Conservation (phyloP, 768 basidiomycete genomes). For the Phaffia australis region DNA sequence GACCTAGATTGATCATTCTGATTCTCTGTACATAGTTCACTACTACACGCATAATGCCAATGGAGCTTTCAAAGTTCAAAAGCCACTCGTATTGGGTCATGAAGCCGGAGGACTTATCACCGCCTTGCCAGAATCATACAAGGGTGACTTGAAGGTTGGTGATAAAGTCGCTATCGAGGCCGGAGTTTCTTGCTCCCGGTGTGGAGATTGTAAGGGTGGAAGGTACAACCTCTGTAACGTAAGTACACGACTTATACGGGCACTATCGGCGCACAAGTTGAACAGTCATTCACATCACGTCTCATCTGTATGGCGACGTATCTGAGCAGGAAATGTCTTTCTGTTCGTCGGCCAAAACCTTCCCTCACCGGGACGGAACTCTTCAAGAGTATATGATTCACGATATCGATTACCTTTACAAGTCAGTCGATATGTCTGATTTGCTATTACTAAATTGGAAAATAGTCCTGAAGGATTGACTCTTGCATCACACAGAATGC, state of each 20-base stretch:
- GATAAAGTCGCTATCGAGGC: slow-evolving; percentile 90
- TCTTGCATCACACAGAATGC: slow-evolving; percentile 41
- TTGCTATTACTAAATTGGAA: slow-evolving; percentile 15
- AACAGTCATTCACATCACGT: slow-evolving; percentile 35
- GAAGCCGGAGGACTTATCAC: slow-evolving; percentile 81
- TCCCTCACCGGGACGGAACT: slow-evolving; percentile 86
- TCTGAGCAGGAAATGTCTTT: slow-evolving; percentile 51
- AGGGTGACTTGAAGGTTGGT: slow-evolving; percentile 51
- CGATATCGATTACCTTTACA: slow-evolving; percentile 72
- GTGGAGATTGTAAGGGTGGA: slow-evolving; percentile 43
- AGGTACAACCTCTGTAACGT: slow-evolving; percentile 75
- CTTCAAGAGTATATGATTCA: slow-evolving; percentile 81
- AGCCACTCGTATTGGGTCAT: slow-evolving; percentile 84
- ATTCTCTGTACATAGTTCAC: slow-evolving; percentile 51
- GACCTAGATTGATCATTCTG: not conserved
- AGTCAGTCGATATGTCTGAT: slow-evolving; percentile 47
- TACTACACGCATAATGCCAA: slow-evolving; percentile 83
- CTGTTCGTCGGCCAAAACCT: slow-evolving; percentile 77
- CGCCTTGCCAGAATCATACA: slow-evolving; percentile 39
- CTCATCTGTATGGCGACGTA: not conserved
- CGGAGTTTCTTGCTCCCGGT: slow-evolving; percentile 69
- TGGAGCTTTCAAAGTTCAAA: slow-evolving; percentile 76
- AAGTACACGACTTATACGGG: not conserved
- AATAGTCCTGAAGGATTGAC: not conserved
- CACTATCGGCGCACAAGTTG: too few relatives aligned